Evolutionary conservation across 805 yeast species (phyloP).

Genomic region (Hanseniaspora taiwanica): DNA sequence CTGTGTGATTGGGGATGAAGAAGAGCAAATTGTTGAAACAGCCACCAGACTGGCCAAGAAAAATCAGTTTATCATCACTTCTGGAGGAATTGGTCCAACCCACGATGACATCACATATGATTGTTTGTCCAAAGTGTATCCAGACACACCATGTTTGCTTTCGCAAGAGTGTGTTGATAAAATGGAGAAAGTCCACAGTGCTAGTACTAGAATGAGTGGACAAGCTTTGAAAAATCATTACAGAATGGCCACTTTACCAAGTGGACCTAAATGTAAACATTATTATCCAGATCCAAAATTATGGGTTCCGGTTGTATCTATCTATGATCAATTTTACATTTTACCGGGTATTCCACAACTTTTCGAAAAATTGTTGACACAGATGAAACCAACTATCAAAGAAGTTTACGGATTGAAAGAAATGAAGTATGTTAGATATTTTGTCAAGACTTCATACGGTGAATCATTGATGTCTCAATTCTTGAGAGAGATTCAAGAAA

Average conservation of each 20-base stretch:
- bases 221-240: conserved; percentile 48
- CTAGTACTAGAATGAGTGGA: conserved; percentile 21
- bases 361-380: conserved; percentile 41
- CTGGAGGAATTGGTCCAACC: conserved; percentile 67
- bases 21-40: conserved; percentile 44
- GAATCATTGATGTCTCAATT: conserved; percentile 64
- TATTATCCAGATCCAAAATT: conserved; percentile 37
- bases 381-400: conserved; percentile 27
- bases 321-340: conserved; percentile 52
- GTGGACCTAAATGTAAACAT: conserved; percentile 31
- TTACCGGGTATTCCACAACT: conserved; percentile 79
- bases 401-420: conserved; percentile 27
- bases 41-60: conserved; percentile 31
- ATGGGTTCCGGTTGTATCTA: conserved; percentile 77
- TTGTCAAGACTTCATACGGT: conserved; percentile 43
- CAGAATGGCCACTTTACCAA: conserved; percentile 73
- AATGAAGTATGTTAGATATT: conserved; percentile 30
- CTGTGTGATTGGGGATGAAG: conserved; percentile 67
- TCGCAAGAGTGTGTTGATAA: conserved; percentile 45
- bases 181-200: conserved; percentile 39
- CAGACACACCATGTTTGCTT: conserved; percentile 31
- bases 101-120: conserved; percentile 84
- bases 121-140: conserved; percentile 53
- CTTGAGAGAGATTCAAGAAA: conserved; percentile 37
- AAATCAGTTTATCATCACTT: conserved; percentile 57